Base-by-base conservation (phyloP, 441 rosid genomes). In the Brassica balearica region DNA sequence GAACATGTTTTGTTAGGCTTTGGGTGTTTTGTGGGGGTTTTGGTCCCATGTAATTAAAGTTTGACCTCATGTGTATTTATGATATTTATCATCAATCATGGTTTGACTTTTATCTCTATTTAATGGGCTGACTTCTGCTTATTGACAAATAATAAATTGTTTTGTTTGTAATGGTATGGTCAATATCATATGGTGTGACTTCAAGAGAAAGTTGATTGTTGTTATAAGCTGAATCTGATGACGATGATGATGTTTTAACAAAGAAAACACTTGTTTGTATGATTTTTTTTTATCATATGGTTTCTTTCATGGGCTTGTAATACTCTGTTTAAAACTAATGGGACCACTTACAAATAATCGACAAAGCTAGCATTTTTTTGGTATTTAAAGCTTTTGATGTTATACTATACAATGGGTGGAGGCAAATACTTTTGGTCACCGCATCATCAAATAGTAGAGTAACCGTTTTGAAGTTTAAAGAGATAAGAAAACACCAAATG, bases 391-490 rank as follows among this genome's bases (percentile, higher is more conserved):
- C 41, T 34, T 34, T 34, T 34, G 69, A 66, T 72, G 59, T 32
- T 66, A 53, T 17, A 78, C 74, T 79, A 63, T 69, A 74, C 78
- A 79, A 63, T 60, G 66, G 20, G 67, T 14, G 73, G 27, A 74
- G 78, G 53, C 75, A 73, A n/a, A 79, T 73, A 69, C 61, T 68
- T 62, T 68, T 74, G 75, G 75, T 62, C 66, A 73, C 71, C 67
- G 1, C 73, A 48, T 78, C 56, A 61, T 73, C 25, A 34, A 68
- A 79, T 68, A 63, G 34, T 74, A 69, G 51, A 73, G 77, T 55
- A 69, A 73, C 74, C 65, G 14, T 51, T 51, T 53, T 6, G 51
- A 63, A 63, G 17, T 53, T 48, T 67, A 36, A 61, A 73, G 60
- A 41, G 22, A 36, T 1, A 25, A 32, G 11, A 58, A 65, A 32